Percentiles rank a stretch among this genome's conserved stretches.
These are phyloP conservation scores for Onygena corvina DNA, from an alignment of 2,329 filamentous ascomycete species.

Conservation along the genomic window DNA sequence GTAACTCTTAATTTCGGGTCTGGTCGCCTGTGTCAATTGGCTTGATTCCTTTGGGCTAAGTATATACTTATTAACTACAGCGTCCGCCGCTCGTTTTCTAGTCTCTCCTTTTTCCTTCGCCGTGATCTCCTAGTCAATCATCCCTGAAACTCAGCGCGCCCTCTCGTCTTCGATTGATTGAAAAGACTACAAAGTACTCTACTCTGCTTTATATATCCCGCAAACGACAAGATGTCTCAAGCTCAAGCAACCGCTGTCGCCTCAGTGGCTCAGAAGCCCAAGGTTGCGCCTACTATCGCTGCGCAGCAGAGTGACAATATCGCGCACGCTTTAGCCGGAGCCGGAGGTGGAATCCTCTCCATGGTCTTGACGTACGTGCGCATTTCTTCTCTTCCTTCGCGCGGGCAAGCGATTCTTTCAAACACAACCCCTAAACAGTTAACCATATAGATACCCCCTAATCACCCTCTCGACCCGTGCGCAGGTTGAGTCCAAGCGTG, in stretches of 20 bases:
- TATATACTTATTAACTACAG: no score
- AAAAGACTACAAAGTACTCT: no score
- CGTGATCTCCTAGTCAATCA: background rate
- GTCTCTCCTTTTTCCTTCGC: background rate
- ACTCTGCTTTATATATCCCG: background rate
- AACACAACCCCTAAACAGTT: conserved; percentile 4
- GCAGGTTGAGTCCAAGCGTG: conserved; percentile 92
- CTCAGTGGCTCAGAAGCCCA: conserved; percentile 27
- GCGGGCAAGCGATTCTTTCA: conserved; percentile 1
- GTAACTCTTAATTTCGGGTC: background rate
- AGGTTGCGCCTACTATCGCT: conserved; percentile 44
- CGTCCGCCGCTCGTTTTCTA: no score
- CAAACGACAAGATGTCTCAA: conserved; percentile 30
- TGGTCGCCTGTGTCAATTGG: background rate
- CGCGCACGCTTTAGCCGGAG: conserved; percentile 83
- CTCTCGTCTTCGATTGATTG: no score
- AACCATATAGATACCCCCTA: conserved; percentile 62
- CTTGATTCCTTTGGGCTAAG: background rate
- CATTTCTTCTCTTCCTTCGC: background rate
- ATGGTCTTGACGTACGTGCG: conserved; percentile 73
- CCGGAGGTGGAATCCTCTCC: conserved; percentile 84
- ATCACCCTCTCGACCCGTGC: conserved; percentile 95
- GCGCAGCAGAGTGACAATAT: conserved; percentile 90
- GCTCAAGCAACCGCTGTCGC: conserved; percentile 12
- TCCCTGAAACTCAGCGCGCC: background rate